Base-by-base conservation (phyloP, 768 basidiomycete species). In the Heimioporus sp. region DNA sequence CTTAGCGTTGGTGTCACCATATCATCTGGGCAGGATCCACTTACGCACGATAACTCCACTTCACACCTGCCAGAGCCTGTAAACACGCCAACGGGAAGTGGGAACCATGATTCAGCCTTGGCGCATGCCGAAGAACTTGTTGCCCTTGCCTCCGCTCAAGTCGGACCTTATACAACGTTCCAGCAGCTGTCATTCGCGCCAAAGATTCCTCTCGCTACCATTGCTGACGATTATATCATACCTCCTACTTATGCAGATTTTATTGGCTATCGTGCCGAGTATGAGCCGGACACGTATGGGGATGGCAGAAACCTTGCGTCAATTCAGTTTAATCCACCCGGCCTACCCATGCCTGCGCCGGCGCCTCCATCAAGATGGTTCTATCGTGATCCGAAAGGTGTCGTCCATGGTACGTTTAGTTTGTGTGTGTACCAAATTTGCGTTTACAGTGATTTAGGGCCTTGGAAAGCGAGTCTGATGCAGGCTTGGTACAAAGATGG, bases 151-250 rank as follows among this genome's bases (percentile, higher is more conserved):
- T 82, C 84, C 3, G 77, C 86, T 9, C 83, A 86, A 50, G 82
- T 85, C 69, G 88, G 90, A 17, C 83, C 91, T 30, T 96, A 94
- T 65, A 91, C 89, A 17, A 94, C 91, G 8, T 95, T 96, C 73
- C 93, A 94, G 64, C 92, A 96, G 71, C 73, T 96, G 15, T 78
- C 76, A 9, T 94, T 92, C 62, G 81, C 93, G 4, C 92, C 92
- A 10, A 85, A 80, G 46, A 91, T 96, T 60, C 92, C 92, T n/a
- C 75, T 94, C 48, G 87, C 88, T 24, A 81, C 87, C 0, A 89
- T 96, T 48, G 88, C 92, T 28, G 90, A 94, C 62, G 90, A 93
- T 38, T 96, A 90, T 68, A 81, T 92, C 51, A 96, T 96, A 46
- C 92, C 92, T 9, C 92, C 92, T 1, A 91, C 91, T 54, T 96